phyloP scores from a whole-genome alignment of 345 rosid species.

The Euphorbia pulcherrima region DNA sequence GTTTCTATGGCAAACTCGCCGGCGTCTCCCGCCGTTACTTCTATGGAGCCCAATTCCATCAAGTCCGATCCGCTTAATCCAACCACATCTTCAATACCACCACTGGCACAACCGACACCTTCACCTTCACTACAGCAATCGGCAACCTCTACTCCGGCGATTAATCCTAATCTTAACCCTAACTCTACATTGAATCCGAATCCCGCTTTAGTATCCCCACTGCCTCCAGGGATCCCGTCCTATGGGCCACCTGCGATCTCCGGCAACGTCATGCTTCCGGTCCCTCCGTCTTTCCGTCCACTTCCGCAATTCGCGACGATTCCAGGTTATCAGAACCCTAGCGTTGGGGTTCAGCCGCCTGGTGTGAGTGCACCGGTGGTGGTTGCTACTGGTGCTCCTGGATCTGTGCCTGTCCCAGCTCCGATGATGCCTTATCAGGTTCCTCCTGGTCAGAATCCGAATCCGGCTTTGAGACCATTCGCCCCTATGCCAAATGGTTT shows the following conservation, averaged over 20 bases:
- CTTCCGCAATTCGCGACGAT: constrained; percentile 56
- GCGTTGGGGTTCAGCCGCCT: constrained; percentile 55
- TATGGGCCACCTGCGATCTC: constrained; percentile 34
- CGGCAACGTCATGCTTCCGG: constrained; percentile 39
- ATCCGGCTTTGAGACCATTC: constrained; percentile 52
- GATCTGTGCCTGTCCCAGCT: constrained; percentile 26
- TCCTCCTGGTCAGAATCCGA: constrained; percentile 55
- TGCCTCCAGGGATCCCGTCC: constrained; percentile 28
- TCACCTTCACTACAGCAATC: constrained; percentile 18
- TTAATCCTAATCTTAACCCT: constrained; percentile 5
- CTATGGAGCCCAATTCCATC: constrained; percentile 25
- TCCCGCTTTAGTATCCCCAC: constrained; percentile 19
- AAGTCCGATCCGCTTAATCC: no score
- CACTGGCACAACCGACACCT: constrained; percentile 21
- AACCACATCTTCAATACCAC: constrained; percentile 21
- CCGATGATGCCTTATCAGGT: constrained; percentile 51
- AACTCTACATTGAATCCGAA: constrained; percentile 8
- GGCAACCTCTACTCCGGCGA: constrained; percentile 12
- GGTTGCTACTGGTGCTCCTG: constrained; percentile 25
- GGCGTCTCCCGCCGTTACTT: constrained; percentile 36
- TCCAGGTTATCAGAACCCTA: constrained; percentile 47
- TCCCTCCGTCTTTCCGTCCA: constrained; percentile 61
- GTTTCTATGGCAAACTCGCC: constrained; percentile 62
- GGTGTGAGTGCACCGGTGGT: constrained; percentile 45
- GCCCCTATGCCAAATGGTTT: constrained; percentile 68